A percentile compares a stretch with the other conserved stretches of the same genome.
These are phyloP conservation scores for Rhododendron mucronatum DNA, from an alignment of 148 eudicot genomes.

Conservation along the genomic window DNA sequence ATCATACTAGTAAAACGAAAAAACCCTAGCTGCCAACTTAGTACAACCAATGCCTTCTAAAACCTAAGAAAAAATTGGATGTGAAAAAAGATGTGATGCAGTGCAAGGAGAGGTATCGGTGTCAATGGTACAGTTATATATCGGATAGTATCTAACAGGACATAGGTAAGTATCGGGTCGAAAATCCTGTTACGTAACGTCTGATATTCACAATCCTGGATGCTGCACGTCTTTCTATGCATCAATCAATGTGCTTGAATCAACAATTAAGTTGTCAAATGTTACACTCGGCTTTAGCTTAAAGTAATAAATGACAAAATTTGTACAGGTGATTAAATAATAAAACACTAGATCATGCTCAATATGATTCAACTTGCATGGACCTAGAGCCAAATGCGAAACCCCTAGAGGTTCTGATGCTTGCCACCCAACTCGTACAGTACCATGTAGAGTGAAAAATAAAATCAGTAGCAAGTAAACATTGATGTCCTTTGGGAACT, in stretches of 20 bases:
- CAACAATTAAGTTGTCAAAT: neutral
- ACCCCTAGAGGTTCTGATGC: neutral
- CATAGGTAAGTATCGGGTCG: neutral
- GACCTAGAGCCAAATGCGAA: neutral
- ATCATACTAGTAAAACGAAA: neutral
- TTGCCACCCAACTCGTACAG: neutral
- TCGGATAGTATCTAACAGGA: neutral
- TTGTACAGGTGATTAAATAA: neutral
- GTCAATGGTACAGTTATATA: neutral
- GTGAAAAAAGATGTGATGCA: neutral
- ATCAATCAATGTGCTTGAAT: neutral
- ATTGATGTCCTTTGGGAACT: neutral
- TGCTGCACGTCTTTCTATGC: neutral
- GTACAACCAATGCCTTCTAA: neutral
- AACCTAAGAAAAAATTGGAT: neutral
- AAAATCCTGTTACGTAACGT: neutral
- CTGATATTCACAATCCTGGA: neutral
- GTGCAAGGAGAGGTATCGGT: neutral
- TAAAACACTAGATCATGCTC: neutral
- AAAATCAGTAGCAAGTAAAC: neutral
- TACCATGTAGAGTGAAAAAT: too few relatives aligned
- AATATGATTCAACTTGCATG: neutral
- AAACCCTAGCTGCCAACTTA: neutral
- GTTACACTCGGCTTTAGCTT: neutral
- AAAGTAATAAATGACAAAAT: neutral